These are phyloP conservation scores for Pichia manshurica DNA, from an alignment of 805 yeast species.

Conservation along the genomic window DNA sequence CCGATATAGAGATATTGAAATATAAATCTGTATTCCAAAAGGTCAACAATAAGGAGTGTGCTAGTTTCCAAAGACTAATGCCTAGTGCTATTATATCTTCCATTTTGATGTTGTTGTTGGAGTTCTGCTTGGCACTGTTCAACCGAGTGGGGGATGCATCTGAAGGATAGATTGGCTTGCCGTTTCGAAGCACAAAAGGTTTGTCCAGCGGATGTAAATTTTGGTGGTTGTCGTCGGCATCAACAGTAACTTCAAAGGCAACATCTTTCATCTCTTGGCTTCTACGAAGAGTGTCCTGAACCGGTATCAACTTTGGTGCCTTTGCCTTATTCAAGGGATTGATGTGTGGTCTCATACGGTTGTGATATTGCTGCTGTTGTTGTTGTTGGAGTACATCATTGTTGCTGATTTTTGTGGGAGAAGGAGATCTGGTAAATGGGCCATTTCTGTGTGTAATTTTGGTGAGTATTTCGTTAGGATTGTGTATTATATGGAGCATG, in stretches of 20 bases:
- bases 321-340: not conserved
- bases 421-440: no score
- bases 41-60: slow-evolving; percentile 7
- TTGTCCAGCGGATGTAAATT: slow-evolving; percentile 30
- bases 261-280: slow-evolving; percentile 18
- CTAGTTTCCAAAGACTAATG: slow-evolving; percentile 9
- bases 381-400: not conserved
- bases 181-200: slow-evolving; percentile 21
- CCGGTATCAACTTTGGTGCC: not conserved
- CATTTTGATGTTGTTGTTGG: not conserved
- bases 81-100: slow-evolving; percentile 17
- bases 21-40: slow-evolving; percentile 28
- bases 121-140: not conserved
- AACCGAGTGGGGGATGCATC: not conserved
- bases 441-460: not conserved
- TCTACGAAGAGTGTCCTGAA: not conserved
- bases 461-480: not conserved
- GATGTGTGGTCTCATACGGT: not conserved
- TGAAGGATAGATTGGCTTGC: slow-evolving; percentile 14
- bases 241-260: slow-evolving; percentile 26
- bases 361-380: not conserved
- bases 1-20: slow-evolving; percentile 22
- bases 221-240: slow-evolving; percentile 9
- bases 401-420: not conserved
- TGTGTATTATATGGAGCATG: not conserved